Evolutionary conservation across 441 rosid genomes (phyloP).

Genomic region (Iberis amara): DNA sequence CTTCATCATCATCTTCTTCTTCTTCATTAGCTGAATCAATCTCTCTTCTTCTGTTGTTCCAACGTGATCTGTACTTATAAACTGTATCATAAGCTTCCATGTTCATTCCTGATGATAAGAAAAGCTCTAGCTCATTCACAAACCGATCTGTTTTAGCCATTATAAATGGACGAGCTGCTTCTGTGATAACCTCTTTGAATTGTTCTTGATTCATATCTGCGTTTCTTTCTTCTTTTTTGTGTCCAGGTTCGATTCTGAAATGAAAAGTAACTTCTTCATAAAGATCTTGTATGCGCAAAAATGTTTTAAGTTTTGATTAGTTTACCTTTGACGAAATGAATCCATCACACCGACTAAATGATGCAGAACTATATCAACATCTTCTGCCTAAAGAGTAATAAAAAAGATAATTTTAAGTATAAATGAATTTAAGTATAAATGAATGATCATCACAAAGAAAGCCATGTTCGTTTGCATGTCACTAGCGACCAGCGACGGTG

Average conservation of each 20-base stretch:
- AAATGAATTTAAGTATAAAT: too few species aligned
- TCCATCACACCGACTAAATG: conserved; percentile 66
- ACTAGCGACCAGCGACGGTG: too few species aligned
- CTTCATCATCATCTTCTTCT: conserved; percentile 20
- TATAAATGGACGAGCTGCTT: conserved; percentile 69
- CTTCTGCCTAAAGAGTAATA: conserved; percentile 50
- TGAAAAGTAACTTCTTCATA: not conserved
- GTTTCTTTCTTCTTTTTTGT: conserved; percentile 17
- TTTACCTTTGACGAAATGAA: conserved; percentile 55
- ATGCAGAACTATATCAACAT: conserved; percentile 62
- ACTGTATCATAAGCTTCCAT: conserved; percentile 66
- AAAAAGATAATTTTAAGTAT: not conserved
- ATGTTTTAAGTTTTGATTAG: not conserved
- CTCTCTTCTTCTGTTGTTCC: conserved; percentile 34
- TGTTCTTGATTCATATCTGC: conserved; percentile 35
- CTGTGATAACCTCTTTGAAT: conserved; percentile 43
- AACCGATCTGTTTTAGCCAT: conserved; percentile 57
- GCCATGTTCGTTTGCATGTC: too few species aligned
- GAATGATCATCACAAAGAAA: too few species aligned
- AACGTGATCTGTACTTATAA: conserved; percentile 41
- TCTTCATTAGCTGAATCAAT: conserved; percentile 21
- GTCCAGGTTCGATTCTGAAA: conserved; percentile 35
- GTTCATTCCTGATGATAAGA: conserved; percentile 70
- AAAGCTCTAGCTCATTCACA: conserved; percentile 57
- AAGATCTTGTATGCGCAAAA: not conserved